Evolutionary conservation across 805 yeast species (phyloP).

Genomic region (Myxozyma sirexii): DNA sequence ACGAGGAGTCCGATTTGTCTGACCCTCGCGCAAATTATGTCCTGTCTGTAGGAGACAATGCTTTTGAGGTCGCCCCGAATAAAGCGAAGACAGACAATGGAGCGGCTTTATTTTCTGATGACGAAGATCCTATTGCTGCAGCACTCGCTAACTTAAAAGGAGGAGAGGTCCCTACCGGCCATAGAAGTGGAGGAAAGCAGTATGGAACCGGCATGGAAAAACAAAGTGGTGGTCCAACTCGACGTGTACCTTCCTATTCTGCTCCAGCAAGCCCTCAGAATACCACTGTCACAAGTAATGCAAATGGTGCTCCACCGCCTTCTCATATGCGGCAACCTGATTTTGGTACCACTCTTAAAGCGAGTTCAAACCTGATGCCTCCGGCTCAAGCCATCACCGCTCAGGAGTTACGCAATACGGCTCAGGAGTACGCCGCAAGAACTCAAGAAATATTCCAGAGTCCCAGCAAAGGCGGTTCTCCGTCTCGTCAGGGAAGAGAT

Average conservation of each 20-base stretch:
- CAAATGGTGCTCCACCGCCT: slow-evolving; percentile 19
- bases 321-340: slow-evolving; percentile 24
- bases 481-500: not conserved
- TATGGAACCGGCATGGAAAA: slow-evolving; percentile 13
- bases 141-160: slow-evolving; percentile 52
- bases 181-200: slow-evolving; percentile 12
- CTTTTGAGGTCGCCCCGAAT: slow-evolving; percentile 20
- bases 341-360: slow-evolving; percentile 4
- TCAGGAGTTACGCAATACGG: slow-evolving; percentile 47
- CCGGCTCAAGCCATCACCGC: slow-evolving; percentile 43
- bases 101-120: not conserved
- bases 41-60: slow-evolving; percentile 30
- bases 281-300: not conserved
- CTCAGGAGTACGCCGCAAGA: slow-evolving; percentile 36
- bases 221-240: slow-evolving; percentile 2
- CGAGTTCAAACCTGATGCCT: slow-evolving; percentile 34
- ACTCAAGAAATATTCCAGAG: slow-evolving; percentile 37
- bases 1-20: slow-evolving; percentile 6
- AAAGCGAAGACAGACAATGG: not conserved
- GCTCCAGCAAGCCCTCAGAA: slow-evolving; percentile 39
- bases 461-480: not conserved
- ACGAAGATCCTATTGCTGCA: slow-evolving; percentile 53
- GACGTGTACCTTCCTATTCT: slow-evolving; percentile 37
- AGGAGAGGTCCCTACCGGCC: slow-evolving; percentile 12
- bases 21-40: slow-evolving; percentile 29